A percentile compares a stretch with the other conserved stretches of the same genome.
These are phyloP conservation scores for Tylopilus sp. DNA, from an alignment of 1,284 basidiomycete genomes.

Conservation along the genomic window DNA sequence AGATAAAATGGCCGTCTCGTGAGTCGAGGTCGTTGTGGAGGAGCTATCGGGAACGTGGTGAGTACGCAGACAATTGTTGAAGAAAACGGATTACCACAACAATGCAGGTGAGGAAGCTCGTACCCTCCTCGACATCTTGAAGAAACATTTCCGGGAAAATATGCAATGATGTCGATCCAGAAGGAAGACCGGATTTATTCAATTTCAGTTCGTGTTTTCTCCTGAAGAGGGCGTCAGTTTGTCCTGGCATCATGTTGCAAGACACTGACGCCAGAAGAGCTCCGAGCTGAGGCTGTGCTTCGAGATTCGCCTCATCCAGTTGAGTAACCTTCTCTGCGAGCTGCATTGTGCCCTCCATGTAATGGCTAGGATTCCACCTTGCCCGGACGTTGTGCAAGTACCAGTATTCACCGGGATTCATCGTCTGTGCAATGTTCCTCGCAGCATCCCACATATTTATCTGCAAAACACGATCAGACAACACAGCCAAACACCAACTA, in stretches of 20 bases:
- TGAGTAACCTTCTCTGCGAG: conserved; percentile 43
- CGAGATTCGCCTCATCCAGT: conserved; percentile 41
- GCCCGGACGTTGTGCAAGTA: conserved; percentile 54
- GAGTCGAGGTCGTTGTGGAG: conserved; percentile 39
- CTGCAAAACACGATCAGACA: conserved; percentile 45
- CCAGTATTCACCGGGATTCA: conserved; percentile 53
- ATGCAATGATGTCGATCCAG: conserved; percentile 19
- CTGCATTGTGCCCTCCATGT: conserved; percentile 50
- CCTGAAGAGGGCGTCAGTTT: conserved; percentile 35
- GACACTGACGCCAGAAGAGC: conserved; percentile 51
- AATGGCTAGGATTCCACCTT: conserved; percentile 38
- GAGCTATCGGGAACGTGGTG: conserved; percentile 37
- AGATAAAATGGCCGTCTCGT: conserved; percentile 40
- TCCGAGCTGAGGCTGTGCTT: conserved; percentile 38
- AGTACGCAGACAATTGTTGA: not conserved
- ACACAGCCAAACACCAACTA: conserved; percentile 46
- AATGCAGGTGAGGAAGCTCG: conserved; percentile 50
- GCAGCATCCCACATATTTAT: conserved; percentile 59
- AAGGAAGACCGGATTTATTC: conserved; percentile 18
- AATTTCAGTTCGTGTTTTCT: conserved; percentile 51
- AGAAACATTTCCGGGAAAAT: conserved; percentile 47
- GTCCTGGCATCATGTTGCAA: not conserved
- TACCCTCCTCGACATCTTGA: conserved; percentile 40
- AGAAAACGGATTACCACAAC: conserved; percentile 46
- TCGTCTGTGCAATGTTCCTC: conserved; percentile 36